Conservation (phyloP, 2,329 filamentous ascomycete species). For the Knoxdaviesia capensis region DNA sequence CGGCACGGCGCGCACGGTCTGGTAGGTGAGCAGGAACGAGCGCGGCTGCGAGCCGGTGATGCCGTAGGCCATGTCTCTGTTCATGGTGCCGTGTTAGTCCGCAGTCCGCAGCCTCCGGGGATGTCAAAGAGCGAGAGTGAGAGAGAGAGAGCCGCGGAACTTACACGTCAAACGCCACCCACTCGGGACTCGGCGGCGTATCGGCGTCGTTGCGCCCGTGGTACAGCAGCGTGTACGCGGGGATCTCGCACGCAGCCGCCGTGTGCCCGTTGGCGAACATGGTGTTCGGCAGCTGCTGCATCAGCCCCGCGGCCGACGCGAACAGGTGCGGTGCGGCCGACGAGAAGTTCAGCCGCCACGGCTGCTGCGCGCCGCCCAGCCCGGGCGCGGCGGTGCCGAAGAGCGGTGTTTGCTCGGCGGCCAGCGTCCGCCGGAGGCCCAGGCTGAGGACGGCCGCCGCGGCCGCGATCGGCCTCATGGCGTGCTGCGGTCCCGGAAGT, state of each 20-base stretch:
- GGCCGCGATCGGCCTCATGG: not conserved
- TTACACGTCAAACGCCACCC: conserved; percentile 27
- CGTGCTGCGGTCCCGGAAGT: too few relatives aligned
- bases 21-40: conserved; percentile 26
- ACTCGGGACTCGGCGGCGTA: conserved; percentile 25
- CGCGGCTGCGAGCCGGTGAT: conserved; percentile 24
- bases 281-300: conserved; percentile 29
- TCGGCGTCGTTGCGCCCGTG: conserved; percentile 22
- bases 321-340: conserved; percentile 26
- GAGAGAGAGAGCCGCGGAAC: conserved; percentile 3
- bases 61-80: conserved; percentile 28
- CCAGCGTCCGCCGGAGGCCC: too few relatives aligned
- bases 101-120: not conserved
- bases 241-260: conserved; percentile 23
- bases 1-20: conserved; percentile 19
- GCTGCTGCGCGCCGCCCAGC: conserved; percentile 6
- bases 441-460: too few relatives aligned
- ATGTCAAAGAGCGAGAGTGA: not conserved
- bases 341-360: conserved; percentile 20
- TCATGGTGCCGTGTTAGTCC: conserved; percentile 1
- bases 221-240: conserved; percentile 25
- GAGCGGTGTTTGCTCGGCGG: too few relatives aligned
- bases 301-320: conserved; percentile 21
- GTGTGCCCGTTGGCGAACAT: conserved; percentile 28
- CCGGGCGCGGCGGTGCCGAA: not conserved